phyloP scores from a whole-genome alignment of 1,284 basidiomycete species.

The Ganoderma lucidum region DNA sequence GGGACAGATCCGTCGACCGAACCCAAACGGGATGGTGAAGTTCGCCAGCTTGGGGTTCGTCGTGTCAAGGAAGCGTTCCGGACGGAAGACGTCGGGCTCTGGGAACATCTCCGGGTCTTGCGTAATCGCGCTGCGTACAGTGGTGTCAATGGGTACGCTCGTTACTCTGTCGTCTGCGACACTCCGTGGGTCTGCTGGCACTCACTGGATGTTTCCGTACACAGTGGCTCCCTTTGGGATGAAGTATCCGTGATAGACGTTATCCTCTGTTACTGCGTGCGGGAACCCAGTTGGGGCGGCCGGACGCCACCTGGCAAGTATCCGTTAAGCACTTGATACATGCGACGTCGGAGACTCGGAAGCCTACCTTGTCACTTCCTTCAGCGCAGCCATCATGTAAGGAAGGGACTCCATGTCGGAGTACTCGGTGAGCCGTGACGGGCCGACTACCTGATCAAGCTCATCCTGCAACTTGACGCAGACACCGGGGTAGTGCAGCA shows the following conservation, averaged over 20 bases:
- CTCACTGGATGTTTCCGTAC: conserved; percentile 23
- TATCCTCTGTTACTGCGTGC: conserved; percentile 24
- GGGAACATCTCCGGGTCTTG: conserved; percentile 46
- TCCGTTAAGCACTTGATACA: not conserved
- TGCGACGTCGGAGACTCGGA: not conserved
- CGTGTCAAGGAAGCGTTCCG: conserved; percentile 48
- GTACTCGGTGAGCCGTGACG: not conserved
- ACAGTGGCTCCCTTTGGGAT: conserved; percentile 31
- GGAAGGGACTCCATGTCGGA: not conserved
- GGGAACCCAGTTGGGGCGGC: conserved; percentile 16
- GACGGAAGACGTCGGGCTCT: conserved; percentile 48
- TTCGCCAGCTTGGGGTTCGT: conserved; percentile 33
- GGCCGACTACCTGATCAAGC: not conserved
- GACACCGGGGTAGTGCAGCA: not conserved
- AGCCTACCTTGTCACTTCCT: not conserved
- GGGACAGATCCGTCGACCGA: conserved; percentile 28
- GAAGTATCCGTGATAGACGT: conserved; percentile 23
- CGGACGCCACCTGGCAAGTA: not conserved
- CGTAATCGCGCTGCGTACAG: conserved; percentile 49
- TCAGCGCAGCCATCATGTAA: not conserved
- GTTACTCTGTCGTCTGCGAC: not conserved
- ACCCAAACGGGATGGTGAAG: conserved; percentile 40
- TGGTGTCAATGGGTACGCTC: not conserved
- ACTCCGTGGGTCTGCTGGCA: not conserved
- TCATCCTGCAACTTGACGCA: not conserved